Evolutionary conservation across 768 basidiomycete species (phyloP).

Genomic region (Hericium alpestre): DNA sequence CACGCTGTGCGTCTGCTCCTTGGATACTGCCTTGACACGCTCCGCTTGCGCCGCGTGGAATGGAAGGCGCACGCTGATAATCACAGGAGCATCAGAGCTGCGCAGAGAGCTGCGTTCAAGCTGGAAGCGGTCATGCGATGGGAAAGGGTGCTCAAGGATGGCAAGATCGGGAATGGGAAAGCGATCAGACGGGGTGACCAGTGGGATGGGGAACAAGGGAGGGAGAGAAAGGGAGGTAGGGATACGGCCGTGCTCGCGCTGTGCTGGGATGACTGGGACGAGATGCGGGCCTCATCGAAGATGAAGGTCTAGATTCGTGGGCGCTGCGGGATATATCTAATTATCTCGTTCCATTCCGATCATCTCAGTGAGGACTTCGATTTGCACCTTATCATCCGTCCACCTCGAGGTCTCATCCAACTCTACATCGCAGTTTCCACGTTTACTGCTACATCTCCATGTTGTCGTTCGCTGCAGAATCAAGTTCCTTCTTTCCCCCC

Average conservation of each 20-base stretch:
- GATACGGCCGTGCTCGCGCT: background rate
- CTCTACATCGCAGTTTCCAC: no score
- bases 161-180: background rate
- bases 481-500: no score
- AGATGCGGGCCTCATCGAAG: background rate
- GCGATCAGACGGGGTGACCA: background rate
- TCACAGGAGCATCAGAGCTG: background rate
- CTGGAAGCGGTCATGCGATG: background rate
- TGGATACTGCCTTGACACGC: background rate
- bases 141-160: background rate
- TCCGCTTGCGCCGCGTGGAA: background rate
- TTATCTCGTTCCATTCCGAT: no score
- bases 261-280: background rate
- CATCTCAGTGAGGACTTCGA: no score
- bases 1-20: background rate
- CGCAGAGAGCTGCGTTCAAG: background rate
- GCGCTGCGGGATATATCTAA: no score
- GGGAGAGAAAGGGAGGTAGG: background rate
- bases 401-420: no score
- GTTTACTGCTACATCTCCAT: no score
- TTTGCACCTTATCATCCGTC: no score
- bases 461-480: no score
- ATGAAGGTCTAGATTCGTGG: no score
- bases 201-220: no score
- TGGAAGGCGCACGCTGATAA: background rate